These are phyloP conservation scores for Blumeria hordei DNA, from an alignment of 2,329 filamentous ascomycete species.

Conservation along the genomic window DNA sequence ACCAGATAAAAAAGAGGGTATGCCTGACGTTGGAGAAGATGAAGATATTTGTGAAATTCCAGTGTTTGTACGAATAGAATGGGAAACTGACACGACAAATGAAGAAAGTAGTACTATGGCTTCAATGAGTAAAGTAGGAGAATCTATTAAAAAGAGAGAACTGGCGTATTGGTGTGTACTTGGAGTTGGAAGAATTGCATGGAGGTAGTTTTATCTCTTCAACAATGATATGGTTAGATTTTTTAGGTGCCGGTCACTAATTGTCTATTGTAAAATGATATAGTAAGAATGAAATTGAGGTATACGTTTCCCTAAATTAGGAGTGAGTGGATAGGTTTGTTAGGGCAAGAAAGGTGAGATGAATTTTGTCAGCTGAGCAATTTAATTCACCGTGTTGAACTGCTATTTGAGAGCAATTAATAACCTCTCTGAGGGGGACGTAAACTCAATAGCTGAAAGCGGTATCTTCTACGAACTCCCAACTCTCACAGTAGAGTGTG, in stretches of 20 bases:
- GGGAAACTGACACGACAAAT: slow-evolving; percentile 44
- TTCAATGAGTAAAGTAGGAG: slow-evolving; percentile 23
- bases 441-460: too few species aligned
- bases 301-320: too few species aligned
- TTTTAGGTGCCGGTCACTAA: not conserved
- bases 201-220: slow-evolving; percentile 15
- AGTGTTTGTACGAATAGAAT: slow-evolving; percentile 79
- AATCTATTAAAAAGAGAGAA: slow-evolving; percentile 55
- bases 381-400: too few species aligned
- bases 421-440: too few species aligned
- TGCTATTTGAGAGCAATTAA: too few species aligned
- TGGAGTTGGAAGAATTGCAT: slow-evolving; percentile 58
- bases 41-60: slow-evolving; percentile 62
- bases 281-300: too few species aligned
- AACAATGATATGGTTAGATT: not conserved
- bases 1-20: slow-evolving; percentile 11
- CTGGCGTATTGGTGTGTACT: slow-evolving; percentile 91
- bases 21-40: slow-evolving; percentile 26
- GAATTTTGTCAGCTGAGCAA: too few species aligned
- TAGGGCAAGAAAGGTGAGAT: too few species aligned
- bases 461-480: too few species aligned
- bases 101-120: slow-evolving; percentile 24
- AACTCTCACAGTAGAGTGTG: too few species aligned
- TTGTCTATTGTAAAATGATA: too few species aligned
- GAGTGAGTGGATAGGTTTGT: too few species aligned